Evolutionary conservation across 2,329 filamentous ascomycete genomes (phyloP).

Genomic region (Cladosporium velox): DNA sequence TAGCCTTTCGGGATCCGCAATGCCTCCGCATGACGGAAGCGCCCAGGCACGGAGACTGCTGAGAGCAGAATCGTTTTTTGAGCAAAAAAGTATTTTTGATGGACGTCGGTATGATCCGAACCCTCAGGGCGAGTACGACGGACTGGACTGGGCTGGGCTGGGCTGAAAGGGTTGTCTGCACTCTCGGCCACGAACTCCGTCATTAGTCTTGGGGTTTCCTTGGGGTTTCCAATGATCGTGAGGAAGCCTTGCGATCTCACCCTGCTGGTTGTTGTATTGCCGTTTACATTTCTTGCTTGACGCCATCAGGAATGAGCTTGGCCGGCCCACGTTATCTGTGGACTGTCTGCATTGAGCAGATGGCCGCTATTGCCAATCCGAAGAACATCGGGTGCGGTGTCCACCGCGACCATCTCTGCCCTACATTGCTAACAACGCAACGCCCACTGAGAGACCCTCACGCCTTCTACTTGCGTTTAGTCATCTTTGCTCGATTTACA

Average conservation of each 20-base stretch:
- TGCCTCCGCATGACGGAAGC: conserved; percentile 16
- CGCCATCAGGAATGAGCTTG: neutral
- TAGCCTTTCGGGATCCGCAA: conserved; percentile 12
- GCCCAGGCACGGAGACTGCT: neutral
- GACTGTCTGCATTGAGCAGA: neutral
- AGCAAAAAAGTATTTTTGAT: conserved; percentile 2
- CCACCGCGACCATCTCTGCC: neutral
- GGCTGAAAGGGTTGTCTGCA: neutral
- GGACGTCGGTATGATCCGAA: conserved; percentile 2
- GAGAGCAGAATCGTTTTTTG: neutral
- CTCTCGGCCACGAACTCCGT: neutral
- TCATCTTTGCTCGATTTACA: neutral
- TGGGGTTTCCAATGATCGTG: neutral
- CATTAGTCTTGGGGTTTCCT: neutral
- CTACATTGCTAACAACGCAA: neutral
- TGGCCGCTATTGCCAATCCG: neutral
- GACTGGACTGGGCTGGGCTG: neutral
- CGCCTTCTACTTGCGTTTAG: neutral
- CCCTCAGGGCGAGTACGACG: neutral
- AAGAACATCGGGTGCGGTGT: neutral
- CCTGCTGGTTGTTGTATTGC: neutral
- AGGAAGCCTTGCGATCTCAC: neutral
- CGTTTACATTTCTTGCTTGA: neutral
- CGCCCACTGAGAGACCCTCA: neutral
- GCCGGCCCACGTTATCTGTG: neutral